Evolutionary conservation across 495 filamentous ascomycete genomes (phyloP).

Genomic region (Pyrenula aspistea): DNA sequence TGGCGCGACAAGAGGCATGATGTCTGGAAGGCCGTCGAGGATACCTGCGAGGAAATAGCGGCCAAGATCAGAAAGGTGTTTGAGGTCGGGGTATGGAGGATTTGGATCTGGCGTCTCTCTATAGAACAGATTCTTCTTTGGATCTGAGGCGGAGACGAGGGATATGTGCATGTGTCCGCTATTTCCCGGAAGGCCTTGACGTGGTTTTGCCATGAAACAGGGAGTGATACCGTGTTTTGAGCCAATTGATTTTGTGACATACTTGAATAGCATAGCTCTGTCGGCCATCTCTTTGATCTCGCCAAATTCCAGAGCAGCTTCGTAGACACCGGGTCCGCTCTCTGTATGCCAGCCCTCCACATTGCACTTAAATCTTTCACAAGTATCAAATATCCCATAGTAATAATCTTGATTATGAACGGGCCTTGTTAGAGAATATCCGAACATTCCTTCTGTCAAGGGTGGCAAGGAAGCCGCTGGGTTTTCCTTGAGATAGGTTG

Average conservation of each 20-base stretch:
- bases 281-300: conserved; percentile 84
- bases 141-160: conserved; percentile 48
- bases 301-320: conserved; percentile 79
- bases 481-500: conserved; percentile 61
- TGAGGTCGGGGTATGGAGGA: conserved; percentile 60
- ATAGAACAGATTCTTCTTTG: conserved; percentile 61
- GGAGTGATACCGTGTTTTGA: conserved; percentile 83
- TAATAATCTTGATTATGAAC: conserved; percentile 91
- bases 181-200: conserved; percentile 80
- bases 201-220: conserved; percentile 98
- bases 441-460: conserved; percentile 95
- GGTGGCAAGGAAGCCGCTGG: conserved; percentile 57
- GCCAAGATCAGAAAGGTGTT: conserved; percentile 72
- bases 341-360: conserved; percentile 98
- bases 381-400: conserved; percentile 79
- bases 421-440: conserved; percentile 86
- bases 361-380: conserved; percentile 65
- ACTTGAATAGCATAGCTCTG: conserved; percentile 86
- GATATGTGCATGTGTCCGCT: conserved; percentile 94
- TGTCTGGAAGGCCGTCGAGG: conserved; percentile 75
- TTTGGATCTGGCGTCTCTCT: conserved; percentile 58
- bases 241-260: conserved; percentile 76
- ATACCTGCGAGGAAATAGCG: conserved; percentile 90
- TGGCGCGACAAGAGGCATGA: conserved; percentile 91
- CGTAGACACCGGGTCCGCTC: conserved; percentile 88